Percentiles rank a stretch among this genome's conserved stretches.
Conservation (phyloP, 176 grass and related monocot species). For the Phoenix dactylifera region DNA sequence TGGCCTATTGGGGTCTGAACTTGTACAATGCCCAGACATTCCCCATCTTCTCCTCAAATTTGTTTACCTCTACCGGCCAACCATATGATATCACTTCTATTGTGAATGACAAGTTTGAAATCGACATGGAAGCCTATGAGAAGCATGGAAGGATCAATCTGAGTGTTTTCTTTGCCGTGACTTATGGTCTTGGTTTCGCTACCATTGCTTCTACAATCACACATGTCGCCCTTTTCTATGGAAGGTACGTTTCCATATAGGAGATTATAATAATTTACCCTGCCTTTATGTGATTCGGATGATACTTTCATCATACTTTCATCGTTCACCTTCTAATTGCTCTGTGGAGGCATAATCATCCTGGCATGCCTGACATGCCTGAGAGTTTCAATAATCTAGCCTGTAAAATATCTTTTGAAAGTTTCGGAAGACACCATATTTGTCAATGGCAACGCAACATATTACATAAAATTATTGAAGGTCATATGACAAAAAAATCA, state of each 20-base stretch:
- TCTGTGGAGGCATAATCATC: too few species aligned
- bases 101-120: conserved; percentile 46
- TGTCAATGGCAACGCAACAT: too few species aligned
- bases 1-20: conserved; percentile 53
- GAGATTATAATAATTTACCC: too few species aligned
- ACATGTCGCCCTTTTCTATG: conserved; percentile 73
- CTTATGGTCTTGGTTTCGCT: conserved; percentile 62
- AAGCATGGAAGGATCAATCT: conserved; percentile 47
- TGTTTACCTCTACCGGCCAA: conserved; percentile 57
- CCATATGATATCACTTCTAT: conserved; percentile 39
- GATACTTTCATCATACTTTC: too few species aligned
- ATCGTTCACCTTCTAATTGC: too few species aligned
- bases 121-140: conserved; percentile 29
- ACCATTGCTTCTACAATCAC: conserved; percentile 55
- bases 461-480: too few species aligned
- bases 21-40: conserved; percentile 55
- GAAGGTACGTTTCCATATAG: conserved; percentile 27
- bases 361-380: too few species aligned
- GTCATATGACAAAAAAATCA: too few species aligned
- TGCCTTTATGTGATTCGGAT: too few species aligned
- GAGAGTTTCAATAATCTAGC: too few species aligned
- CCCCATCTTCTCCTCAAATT: conserved; percentile 63
- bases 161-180: conserved; percentile 57
- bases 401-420: too few species aligned
- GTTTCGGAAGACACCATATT: too few species aligned